Evolutionary conservation across 768 basidiomycete genomes (phyloP).

Genomic region (Neoboletus magnificus): DNA sequence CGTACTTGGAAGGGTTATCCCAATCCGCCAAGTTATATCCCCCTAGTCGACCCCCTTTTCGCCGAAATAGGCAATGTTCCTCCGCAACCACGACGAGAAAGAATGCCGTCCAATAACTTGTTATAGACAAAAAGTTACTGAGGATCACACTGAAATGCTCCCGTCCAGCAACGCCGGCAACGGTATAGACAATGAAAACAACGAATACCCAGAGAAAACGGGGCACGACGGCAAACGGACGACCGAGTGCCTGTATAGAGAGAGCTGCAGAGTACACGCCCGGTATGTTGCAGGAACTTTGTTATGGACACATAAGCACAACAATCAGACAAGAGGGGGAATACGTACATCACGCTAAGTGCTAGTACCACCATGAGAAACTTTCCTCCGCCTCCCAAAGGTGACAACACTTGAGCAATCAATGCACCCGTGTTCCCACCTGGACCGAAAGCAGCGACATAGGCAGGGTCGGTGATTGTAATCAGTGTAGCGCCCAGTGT

Average conservation of each 20-base stretch:
- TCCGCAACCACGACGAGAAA: constrained; percentile 45
- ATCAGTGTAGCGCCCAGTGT: constrained; percentile 39
- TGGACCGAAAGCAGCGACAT: constrained; percentile 37
- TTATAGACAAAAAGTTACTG: constrained; percentile 40
- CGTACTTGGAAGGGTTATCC: constrained; percentile 39
- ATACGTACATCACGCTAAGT: constrained; percentile 40
- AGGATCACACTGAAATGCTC: constrained; percentile 44
- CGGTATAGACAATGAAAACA: constrained; percentile 37
- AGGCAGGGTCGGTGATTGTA: constrained; percentile 40
- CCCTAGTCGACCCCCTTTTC: constrained; percentile 37
- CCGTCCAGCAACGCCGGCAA: constrained; percentile 41
- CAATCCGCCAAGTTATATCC: constrained; percentile 53
- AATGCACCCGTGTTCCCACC: constrained; percentile 43
- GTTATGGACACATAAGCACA: neutral
- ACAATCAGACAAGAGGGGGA: neutral
- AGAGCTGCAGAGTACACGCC: constrained; percentile 47
- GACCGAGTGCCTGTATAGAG: constrained; percentile 45
- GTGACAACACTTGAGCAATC: constrained; percentile 41
- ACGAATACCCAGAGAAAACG: constrained; percentile 46
- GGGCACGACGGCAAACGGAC: constrained; percentile 41
- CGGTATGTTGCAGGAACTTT: constrained; percentile 39
- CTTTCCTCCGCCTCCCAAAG: constrained; percentile 42
- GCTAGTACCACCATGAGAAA: constrained; percentile 43
- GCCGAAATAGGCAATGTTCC: constrained; percentile 47
- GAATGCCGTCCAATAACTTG: constrained; percentile 48